Evolutionary conservation across 2,329 filamentous ascomycete species (phyloP), one percentile per base, ranked within the genome.

Genomic region (Cadophora sp.): DNA sequence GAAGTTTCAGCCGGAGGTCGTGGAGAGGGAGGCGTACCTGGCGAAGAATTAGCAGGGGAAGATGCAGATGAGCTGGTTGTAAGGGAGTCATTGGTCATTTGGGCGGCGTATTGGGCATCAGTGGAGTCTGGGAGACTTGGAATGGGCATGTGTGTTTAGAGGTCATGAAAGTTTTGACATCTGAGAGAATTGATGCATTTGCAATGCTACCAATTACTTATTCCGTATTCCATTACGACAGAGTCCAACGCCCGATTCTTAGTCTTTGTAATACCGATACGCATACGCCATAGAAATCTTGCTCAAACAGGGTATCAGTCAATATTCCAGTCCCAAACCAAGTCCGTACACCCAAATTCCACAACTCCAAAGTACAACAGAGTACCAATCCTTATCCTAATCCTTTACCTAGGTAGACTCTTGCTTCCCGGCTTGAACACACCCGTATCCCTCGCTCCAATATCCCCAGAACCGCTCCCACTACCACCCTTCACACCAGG

Each of bases 21-120:
- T 98, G 79, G 95, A 98, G 83, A 84, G 96, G 78, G 96, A 99
- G 84, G 90, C 90, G 68, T 91, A 93, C 74, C 78, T 97, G 73
- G 90, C 88, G 66, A 56, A 65, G 64, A 60, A 48, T 5, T 59
- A 48, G 55, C 0, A 18, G 7, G 7, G 20, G 53, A 14, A 43
- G 36, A 36, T 27, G 39, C 9, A 50, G 30, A 63, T 13, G 39
- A 53, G 8, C 27, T 30, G 27, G 27, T 30, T 47, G 22, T 24
- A 33, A 61, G 39, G 50, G 62, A 62, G 43, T 48, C 13, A 30
- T 53, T 18, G 58, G 47, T 56, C 64, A 65, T 65, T 59, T 62
- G 55, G 64, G 65, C 48, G 70, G 72, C 60, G 69, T 67, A 66
- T 65, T 66, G 62, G 68, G 72, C 72, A 74, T 75, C 69, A 67